Conservation (phyloP, 2,329 filamentous ascomycete species). For the Teratosphaeria nubilosa region DNA sequence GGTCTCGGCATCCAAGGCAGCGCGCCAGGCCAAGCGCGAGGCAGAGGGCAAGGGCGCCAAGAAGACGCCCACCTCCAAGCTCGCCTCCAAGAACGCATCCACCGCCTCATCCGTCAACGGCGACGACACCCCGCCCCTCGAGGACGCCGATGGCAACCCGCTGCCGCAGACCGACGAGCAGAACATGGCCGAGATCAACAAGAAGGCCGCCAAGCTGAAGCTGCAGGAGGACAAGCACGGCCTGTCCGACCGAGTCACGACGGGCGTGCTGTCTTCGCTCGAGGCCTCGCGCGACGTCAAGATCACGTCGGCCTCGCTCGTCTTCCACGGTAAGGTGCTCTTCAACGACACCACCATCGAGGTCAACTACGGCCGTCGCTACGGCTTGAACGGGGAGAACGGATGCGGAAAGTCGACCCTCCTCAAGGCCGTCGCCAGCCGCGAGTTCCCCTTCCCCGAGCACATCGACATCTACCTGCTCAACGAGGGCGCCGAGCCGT, state of each 20-base stretch:
- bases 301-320: conserved; percentile 83
- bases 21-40: conserved; percentile 55
- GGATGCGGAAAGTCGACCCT: conserved; percentile 98
- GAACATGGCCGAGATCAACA: conserved; percentile 44
- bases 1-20: conserved; percentile 60
- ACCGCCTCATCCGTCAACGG: conserved; percentile 58
- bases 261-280: conserved; percentile 84
- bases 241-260: conserved; percentile 94
- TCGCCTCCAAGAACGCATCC: conserved; percentile 55
- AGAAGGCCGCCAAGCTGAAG: conserved; percentile 78
- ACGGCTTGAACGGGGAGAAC: conserved; percentile 95
- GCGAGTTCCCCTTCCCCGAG: conserved; percentile 92
- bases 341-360: conserved; percentile 91
- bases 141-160: conserved; percentile 50
- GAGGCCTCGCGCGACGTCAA: conserved; percentile 86
- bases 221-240: conserved; percentile 94
- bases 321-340: conserved; percentile 95
- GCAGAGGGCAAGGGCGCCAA: conserved; percentile 63
- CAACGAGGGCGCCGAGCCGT: conserved; percentile 89
- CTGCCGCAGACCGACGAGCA: conserved; percentile 51
- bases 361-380: conserved; percentile 82
- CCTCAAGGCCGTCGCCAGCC: conserved; percentile 83
- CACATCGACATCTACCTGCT: conserved; percentile 97
- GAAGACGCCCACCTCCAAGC: conserved; percentile 64
- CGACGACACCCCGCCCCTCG: conserved; percentile 51